Evolutionary conservation across 1,284 basidiomycete species (phyloP), one percentile per base, ranked within the genome.

Genomic region (Afroboletus lepidellus): DNA sequence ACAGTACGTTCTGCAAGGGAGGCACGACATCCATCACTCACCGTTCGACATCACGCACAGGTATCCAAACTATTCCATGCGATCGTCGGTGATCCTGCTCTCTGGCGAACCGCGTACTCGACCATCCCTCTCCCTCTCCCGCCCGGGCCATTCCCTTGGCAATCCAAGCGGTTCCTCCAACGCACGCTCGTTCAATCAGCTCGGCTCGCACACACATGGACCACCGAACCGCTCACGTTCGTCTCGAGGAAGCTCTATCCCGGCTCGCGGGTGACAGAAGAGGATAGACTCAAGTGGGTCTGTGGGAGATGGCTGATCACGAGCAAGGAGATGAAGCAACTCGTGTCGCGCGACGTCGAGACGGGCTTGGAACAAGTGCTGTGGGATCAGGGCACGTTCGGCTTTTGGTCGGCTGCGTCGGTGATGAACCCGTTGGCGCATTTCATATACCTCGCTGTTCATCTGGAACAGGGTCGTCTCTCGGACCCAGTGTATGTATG

Each of bases 401-500:
- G 33, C 6, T 2, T n/a, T 8, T 63, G 61, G 56, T 27, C 39
- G 13, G 42, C 48, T 16, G 25, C 50, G 33, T 61, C 58, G 18
- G 46, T 63, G 44, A 53, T 49, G 37, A 46, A 24, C 5, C 7
- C 38, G 11, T 24, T 34, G 13, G 62, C 43, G 1, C 55, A 65
- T 33, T 33, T 63, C 37, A 36, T 62, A 9, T 63, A 50, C 16
- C 16, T 65, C 21, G 55, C 43, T 1, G 30, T 65, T 6, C 58
- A 63, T 39, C 42, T 61, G 15, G 25, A 32, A 1, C n/a, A 11
- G 5, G 62, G 58, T 1, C 30, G 8, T 9, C 39, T 63, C 1
- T 24, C n/a, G 6, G 58, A 64, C 33, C 51, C 57, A 3, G 60
- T 58, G 60, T 63, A 39, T 58, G 60, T 63, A 39, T 13, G 60